Conservation (phyloP, 495 filamentous ascomycete species). For the Astrocystis sublimbata region DNA sequence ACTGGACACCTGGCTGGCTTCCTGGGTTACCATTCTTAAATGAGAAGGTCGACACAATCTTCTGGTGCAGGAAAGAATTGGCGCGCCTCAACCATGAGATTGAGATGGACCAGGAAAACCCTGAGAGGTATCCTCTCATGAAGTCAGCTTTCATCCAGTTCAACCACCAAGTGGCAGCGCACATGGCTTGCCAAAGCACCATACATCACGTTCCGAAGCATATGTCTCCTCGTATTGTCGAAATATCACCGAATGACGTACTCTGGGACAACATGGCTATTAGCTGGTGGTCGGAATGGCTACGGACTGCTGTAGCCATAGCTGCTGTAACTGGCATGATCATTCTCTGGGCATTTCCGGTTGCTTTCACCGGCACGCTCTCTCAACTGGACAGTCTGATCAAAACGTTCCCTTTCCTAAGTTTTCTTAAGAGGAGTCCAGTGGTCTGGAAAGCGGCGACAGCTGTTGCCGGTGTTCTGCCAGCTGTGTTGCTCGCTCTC, state of each 20-base stretch:
- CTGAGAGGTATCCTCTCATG: constrained; percentile 90
- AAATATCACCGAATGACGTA: constrained; percentile 91
- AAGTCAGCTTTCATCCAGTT: constrained; percentile 99
- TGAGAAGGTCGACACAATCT: constrained; percentile 93
- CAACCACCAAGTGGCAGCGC: constrained; percentile 94
- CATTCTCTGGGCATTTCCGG: constrained; percentile 87
- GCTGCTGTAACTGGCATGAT: constrained; percentile 72
- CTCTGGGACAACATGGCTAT: constrained; percentile 98
- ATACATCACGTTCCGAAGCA: constrained; percentile 90
- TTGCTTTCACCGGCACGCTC: constrained; percentile 81
- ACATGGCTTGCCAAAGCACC: constrained; percentile 95
- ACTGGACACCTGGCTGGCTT: constrained; percentile 70
- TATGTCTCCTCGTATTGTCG: constrained; percentile 90
- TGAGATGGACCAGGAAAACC: constrained; percentile 82
- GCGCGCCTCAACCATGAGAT: constrained; percentile 92
- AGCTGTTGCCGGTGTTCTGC: constrained; percentile 83
- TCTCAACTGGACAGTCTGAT: constrained; percentile 73
- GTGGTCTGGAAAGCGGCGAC: constrained; percentile 63
- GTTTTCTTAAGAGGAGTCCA: constrained; percentile 62
- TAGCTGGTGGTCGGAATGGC: constrained; percentile 89
- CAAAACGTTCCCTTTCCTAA: constrained; percentile 62
- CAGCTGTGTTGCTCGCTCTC: constrained; percentile 73
- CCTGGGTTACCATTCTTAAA: constrained; percentile 77
- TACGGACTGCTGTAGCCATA: constrained; percentile 68
- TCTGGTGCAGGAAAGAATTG: constrained; percentile 84